Conservation (phyloP, 768 basidiomycete genomes). For the Tulasnella calospora region DNA sequence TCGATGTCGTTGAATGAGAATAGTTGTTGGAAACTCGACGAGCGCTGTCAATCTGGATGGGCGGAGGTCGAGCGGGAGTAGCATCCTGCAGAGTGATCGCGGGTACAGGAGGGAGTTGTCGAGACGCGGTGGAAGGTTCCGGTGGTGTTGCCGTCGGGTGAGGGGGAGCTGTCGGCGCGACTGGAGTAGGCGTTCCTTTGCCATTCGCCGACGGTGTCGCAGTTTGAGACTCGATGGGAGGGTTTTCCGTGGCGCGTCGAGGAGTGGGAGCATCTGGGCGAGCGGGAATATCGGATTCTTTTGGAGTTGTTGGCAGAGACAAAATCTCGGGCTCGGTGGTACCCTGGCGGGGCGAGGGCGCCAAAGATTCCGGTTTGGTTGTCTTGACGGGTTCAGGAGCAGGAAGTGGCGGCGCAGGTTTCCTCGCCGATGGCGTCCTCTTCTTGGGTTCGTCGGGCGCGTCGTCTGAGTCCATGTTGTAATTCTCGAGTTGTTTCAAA, state of each 20-base stretch:
- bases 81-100: conserved; percentile 33
- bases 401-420: not conserved
- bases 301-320: not conserved
- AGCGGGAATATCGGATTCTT: conserved; percentile 22
- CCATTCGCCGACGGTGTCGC: not conserved
- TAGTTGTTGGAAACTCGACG: conserved; percentile 11
- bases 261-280: conserved; percentile 36
- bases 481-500: conserved; percentile 63
- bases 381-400: not conserved
- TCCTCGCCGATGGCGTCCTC: conserved; percentile 9
- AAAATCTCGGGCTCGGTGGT: not conserved
- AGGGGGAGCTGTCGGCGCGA: not conserved
- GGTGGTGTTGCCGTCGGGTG: not conserved
- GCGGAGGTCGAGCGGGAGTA: not conserved
- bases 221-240: not conserved
- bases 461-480: conserved; percentile 60
- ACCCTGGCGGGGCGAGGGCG: not conserved
- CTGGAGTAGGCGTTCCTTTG: not conserved
- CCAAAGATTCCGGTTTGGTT: not conserved
- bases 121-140: not conserved
- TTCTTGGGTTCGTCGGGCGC: conserved; percentile 26
- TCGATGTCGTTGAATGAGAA: not conserved
- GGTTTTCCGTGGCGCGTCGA: not conserved
- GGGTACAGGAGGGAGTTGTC: conserved; percentile 26
- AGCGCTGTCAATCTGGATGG: not conserved